These are phyloP conservation scores for Diplodia sapinea DNA, from an alignment of 2,329 filamentous ascomycete species.

Conservation along the genomic window DNA sequence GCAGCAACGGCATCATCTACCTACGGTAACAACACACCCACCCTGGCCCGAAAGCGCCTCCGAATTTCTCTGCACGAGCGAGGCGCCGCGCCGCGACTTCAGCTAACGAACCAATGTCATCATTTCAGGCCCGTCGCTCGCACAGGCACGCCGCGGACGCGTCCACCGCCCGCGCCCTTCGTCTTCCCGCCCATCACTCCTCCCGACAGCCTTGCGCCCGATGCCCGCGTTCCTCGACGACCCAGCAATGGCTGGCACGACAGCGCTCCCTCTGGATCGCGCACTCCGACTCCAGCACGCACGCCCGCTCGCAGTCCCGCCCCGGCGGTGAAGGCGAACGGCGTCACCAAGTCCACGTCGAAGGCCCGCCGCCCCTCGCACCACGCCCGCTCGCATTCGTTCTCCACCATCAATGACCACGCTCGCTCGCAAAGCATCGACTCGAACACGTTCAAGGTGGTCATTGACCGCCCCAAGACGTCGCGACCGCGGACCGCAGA, in stretches of 20 bases:
- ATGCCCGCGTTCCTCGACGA: conserved; percentile 38
- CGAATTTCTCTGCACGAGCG: conserved; percentile 20
- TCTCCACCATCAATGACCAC: conserved; percentile 75
- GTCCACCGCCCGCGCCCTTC: conserved; percentile 44
- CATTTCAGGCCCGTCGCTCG: conserved; percentile 45
- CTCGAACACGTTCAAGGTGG: conserved; percentile 74
- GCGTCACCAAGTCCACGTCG: conserved; percentile 33
- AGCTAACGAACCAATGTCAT: conserved; percentile 36
- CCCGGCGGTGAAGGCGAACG: conserved; percentile 23
- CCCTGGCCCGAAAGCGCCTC: conserved; percentile 10
- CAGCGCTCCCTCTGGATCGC: conserved; percentile 43
- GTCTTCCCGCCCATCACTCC: conserved; percentile 49
- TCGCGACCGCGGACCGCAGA: conserved; percentile 68
- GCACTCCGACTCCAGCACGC: conserved; percentile 41
- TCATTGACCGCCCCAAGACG: conserved; percentile 74
- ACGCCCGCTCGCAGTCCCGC: conserved; percentile 34
- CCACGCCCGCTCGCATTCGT: conserved; percentile 69
- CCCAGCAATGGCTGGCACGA: conserved; percentile 47
- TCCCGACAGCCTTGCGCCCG: conserved; percentile 43
- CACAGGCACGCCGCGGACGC: conserved; percentile 44
- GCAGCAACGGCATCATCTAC: conserved; percentile 55
- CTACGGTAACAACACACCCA: conserved; percentile 46
- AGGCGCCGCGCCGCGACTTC: conserved; percentile 10
- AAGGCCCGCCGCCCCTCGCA: conserved; percentile 35
- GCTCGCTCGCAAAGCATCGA: conserved; percentile 59